Conservation (phyloP, 78 protist species). For the Neovahlkampfia damariscottae region DNA sequence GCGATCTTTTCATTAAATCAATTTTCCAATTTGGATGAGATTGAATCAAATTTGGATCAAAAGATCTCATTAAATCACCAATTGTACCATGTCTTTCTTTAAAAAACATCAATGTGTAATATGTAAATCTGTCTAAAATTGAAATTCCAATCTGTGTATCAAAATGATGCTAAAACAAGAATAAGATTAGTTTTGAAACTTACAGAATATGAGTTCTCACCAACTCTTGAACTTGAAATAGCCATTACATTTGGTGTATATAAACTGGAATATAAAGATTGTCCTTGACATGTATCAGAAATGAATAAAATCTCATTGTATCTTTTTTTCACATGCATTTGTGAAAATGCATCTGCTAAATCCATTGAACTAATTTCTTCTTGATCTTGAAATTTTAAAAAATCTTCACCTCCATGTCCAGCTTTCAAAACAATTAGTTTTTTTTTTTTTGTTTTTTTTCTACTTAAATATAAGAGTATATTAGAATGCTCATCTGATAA, state of each 20-base stretch:
- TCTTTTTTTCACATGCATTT: slow-evolving; percentile 61
- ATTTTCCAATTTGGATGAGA: not conserved
- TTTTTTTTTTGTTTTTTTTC: too few relatives aligned
- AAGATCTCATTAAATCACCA: not conserved
- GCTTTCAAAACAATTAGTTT: too few relatives aligned
- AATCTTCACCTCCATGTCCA: slow-evolving; percentile 97
- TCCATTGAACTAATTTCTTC: slow-evolving; percentile 75
- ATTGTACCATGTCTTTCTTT: not conserved
- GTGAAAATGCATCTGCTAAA: slow-evolving; percentile 72
- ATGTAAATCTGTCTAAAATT: slow-evolving; percentile 76
- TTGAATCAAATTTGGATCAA: slow-evolving; percentile 4
- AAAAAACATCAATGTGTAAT: slow-evolving; percentile 20
- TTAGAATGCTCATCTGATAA: slow-evolving; percentile 61
- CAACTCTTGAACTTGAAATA: slow-evolving; percentile 31
- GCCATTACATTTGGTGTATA: slow-evolving; percentile 56
- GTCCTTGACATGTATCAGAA: slow-evolving; percentile 92
- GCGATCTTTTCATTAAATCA: not conserved
- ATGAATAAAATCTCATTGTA: slow-evolving; percentile 64
- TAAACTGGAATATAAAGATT: slow-evolving; percentile 38
- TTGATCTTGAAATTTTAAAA: slow-evolving; percentile 88
- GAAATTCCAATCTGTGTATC: slow-evolving; percentile 60
- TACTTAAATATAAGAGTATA: slow-evolving; percentile 64
- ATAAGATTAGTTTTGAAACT: too few relatives aligned
- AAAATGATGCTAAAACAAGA: slow-evolving; percentile 54
- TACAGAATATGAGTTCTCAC: slow-evolving; percentile 70